Evolutionary conservation across 2,329 filamentous ascomycete species (phyloP).

Genomic region (Diaporthe caulivora): DNA sequence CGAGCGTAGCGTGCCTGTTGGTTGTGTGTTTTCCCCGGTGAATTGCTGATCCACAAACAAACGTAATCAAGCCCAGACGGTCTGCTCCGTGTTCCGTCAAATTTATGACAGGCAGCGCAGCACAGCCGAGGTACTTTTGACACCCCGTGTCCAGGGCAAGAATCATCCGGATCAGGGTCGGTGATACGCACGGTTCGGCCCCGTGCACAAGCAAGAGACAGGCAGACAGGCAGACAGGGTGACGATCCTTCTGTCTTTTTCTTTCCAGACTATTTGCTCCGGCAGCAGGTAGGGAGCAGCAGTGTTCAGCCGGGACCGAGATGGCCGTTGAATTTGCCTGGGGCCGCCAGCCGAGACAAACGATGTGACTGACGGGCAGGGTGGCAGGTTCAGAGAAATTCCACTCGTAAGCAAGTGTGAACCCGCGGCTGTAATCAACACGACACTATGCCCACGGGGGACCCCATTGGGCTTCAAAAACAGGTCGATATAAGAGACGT

Average conservation of each 20-base stretch:
- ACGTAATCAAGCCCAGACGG: constrained; percentile 12
- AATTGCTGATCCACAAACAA: neutral
- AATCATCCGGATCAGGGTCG: constrained; percentile 20
- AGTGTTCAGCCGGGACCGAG: neutral
- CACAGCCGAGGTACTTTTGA: constrained; percentile 4
- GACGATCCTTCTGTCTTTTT: neutral
- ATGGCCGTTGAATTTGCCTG: constrained; percentile 21
- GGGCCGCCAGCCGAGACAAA: constrained; percentile 18
- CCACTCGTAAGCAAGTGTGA: neutral
- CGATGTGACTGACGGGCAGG: constrained; percentile 20
- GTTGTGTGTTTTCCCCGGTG: neutral
- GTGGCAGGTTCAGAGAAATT: neutral
- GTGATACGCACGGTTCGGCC: constrained; percentile 23
- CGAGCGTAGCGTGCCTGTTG: neutral
- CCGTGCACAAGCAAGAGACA: constrained; percentile 8
- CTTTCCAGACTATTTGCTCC: neutral
- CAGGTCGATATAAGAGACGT: constrained; percentile 9
- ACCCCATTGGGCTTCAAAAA: constrained; percentile 10
- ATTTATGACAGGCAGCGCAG: neutral
- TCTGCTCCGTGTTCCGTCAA: constrained; percentile 13
- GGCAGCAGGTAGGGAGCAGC: constrained; percentile 3
- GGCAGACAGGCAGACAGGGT: neutral
- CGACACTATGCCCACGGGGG: constrained; percentile 11
- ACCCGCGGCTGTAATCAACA: constrained; percentile 7
- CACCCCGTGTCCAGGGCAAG: constrained; percentile 13